phyloP scores from a whole-genome alignment of 192 early-diverging fungal genomes.

The Pilaira anomala region DNA sequence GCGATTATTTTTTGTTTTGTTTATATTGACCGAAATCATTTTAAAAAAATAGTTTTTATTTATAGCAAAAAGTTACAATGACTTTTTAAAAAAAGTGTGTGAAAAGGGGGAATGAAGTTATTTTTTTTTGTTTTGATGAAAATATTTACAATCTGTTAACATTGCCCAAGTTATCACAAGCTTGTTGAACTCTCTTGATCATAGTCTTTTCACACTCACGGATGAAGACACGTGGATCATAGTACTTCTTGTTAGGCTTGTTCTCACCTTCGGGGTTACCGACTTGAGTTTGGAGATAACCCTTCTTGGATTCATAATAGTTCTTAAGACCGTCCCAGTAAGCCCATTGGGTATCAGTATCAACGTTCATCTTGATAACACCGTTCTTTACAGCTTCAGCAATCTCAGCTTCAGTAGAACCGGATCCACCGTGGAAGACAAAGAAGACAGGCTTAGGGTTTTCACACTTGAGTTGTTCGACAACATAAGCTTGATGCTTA shows the following conservation, averaged over 20 bases:
- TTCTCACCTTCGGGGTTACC: slow-evolving; percentile 92
- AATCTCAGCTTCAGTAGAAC: slow-evolving; percentile 42
- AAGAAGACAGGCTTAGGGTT: slow-evolving; percentile 85
- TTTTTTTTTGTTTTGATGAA: too few relatives aligned
- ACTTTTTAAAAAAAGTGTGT: too few relatives aligned
- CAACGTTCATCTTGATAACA: slow-evolving; percentile 99
- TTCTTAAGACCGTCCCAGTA: slow-evolving; percentile 86
- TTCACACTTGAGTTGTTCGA: slow-evolving; percentile 56
- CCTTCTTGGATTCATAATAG: slow-evolving; percentile 88
- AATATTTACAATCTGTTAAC: slow-evolving; percentile 56
- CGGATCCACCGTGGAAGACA: slow-evolving; percentile 99
- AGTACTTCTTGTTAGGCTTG: slow-evolving; percentile 99
- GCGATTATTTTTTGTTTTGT: too few relatives aligned
- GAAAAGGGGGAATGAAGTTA: too few relatives aligned
- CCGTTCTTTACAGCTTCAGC: slow-evolving; percentile 42
- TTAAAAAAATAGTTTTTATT: too few relatives aligned
- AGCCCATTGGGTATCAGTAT: slow-evolving; percentile 98
- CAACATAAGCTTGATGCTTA: slow-evolving; percentile 84
- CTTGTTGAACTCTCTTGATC: slow-evolving; percentile 72
- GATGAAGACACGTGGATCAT: slow-evolving; percentile 93
- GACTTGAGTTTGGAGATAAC: slow-evolving; percentile 89
- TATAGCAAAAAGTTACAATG: too few relatives aligned
- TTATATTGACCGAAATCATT: too few relatives aligned
- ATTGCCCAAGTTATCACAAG: slow-evolving; percentile 74
- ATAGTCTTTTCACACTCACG: slow-evolving; percentile 89